Evolutionary conservation across 345 rosid genomes (phyloP), one percentile per base, ranked within the genome.

Genomic region (Linum trigynum): DNA sequence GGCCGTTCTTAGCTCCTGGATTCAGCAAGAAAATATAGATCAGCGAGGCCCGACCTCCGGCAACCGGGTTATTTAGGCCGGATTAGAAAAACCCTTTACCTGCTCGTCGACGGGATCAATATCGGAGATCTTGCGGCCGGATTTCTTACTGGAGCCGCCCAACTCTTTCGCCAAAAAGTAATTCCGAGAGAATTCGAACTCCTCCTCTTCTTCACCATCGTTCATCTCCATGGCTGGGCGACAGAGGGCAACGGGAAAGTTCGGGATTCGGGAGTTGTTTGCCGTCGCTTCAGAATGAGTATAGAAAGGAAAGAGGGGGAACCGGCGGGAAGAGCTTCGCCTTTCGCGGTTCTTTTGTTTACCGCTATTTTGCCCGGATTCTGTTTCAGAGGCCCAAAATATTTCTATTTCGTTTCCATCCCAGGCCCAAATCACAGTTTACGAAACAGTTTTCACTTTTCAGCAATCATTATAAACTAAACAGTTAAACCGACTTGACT

Each of bases 111-210:
- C 89, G 4, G 85, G 63, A 68, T 75, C 68, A 53, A 94, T 86
- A 67, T 94, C 99, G 41, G 90, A 79, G 59, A 90, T 74, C 67
- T 86, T 90, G 59, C 62, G 81, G 9, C 78, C 64, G 16, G 92
- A 88, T 65, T 81, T 84, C 79, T 86, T 90, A 43, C 79, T 69
- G 3, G 92, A 69, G 50, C 86, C 77, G 66, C 81, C 70, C 58
- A 73, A 62, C 58, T 94, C 97, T 82, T 90, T 94, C 0, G 99
- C 95, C 59, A 90, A 78, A 77, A 88, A 90, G 71, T 90, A 94
- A 67, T 94, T 90, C 78, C 97, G 79, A 4, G 96, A 85, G 83
- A 90, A 94, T 2, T 83, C 99, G 59, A 57, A 85, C 50, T 86
- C 95, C 63, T 88, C 96, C 63, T 85, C 97, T 5, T 84, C 65